Base-by-base conservation (phyloP, 163 green algal genomes). In the Volvox carteri region DNA sequence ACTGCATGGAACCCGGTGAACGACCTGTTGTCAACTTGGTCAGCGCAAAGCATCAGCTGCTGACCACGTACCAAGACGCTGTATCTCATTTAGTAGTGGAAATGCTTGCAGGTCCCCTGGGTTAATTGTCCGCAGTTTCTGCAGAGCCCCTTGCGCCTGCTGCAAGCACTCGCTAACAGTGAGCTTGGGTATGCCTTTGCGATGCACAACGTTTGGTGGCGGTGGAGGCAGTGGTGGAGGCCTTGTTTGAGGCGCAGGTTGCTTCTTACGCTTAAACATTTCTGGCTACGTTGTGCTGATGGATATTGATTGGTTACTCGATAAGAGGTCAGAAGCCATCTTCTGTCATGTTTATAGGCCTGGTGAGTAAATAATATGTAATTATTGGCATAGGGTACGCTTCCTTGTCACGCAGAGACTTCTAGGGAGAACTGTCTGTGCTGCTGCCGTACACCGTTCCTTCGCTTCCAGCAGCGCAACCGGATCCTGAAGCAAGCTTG, bases 51-150 rank as follows among this genome's bases (percentile, higher is more conserved):
- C 4, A 37, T 19, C 25, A 48, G 56, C 39, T 44, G 21, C 28
- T 46, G 28, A 76, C n/a, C 58, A 48, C 41, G 60, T 48, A 87
- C 81, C 50, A 23, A 79, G 35, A 2, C 81, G 46, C 67, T 87
- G 81, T 18, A 80, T 70, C 11, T 87, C 81, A 19, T 87, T 87
- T 4, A 87, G 35, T 1, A 87, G 25, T 19, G 81, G 81, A 72
- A 87, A 87, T 7, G 81, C 65, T n/a, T 87, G 65, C 1, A 87
- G 46, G 39, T 87, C 81, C 1, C 81, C 81, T 11, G 81, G 81
- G 30, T 58, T 87, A 0, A 87, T 28, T 25, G 46, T 12, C 0
- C 81, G 81, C 23, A 87, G 25, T 3, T 54, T 52, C 3, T n/a
- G 21, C 19, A 87, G 37, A 4, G 62, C 67, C 4, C 46, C 81